A percentile compares a stretch with the other conserved stretches of the same genome.
Evolutionary conservation across 768 basidiomycete genomes (phyloP).

Genomic region (Nevesoporus exiguus): DNA sequence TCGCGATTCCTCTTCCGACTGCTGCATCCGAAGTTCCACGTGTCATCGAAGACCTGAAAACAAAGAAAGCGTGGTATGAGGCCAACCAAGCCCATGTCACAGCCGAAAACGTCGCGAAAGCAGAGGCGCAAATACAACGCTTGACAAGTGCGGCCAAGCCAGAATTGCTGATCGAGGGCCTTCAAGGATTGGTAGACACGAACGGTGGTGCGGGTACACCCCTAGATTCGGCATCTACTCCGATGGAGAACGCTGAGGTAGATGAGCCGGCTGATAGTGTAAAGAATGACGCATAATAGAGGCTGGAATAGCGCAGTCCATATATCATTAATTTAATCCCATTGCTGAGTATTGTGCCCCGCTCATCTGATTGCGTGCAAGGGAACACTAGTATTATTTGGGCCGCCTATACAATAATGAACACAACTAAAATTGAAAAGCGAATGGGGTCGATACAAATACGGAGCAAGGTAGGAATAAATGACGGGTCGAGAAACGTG

Average conservation of each 20-base stretch:
- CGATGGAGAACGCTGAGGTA: slow-evolving; percentile 39
- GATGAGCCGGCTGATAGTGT: slow-evolving; percentile 42
- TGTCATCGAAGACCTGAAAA: slow-evolving; percentile 84
- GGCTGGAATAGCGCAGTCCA: slow-evolving; percentile 5
- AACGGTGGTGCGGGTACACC: slow-evolving; percentile 41
- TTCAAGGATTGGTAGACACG: slow-evolving; percentile 29
- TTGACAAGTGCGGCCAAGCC: slow-evolving; percentile 45
- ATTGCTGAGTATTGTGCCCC: slow-evolving; percentile 18
- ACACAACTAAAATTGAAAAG: slow-evolving; percentile 34
- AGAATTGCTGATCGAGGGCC: slow-evolving; percentile 30
- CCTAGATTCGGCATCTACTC: slow-evolving; percentile 44
- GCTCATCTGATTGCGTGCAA: slow-evolving; percentile 11
- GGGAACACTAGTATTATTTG: slow-evolving; percentile 30
- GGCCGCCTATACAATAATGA: slow-evolving; percentile 35
- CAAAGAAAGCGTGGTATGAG: slow-evolving; percentile 92
- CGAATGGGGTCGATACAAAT: slow-evolving; percentile 34
- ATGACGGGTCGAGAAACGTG: slow-evolving; percentile 30
- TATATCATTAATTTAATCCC: slow-evolving; percentile 17
- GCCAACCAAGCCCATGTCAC: slow-evolving; percentile 86
- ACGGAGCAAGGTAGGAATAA: slow-evolving; percentile 39
- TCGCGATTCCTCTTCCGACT: slow-evolving; percentile 89
- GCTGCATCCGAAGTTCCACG: slow-evolving; percentile 74
- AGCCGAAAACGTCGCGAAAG: slow-evolving; percentile 75
- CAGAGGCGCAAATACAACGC: slow-evolving; percentile 68
- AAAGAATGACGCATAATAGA: slow-evolving; percentile 32